phyloP scores from a whole-genome alignment of 2,329 filamentous ascomycete species.

The Penicillium sp. region DNA sequence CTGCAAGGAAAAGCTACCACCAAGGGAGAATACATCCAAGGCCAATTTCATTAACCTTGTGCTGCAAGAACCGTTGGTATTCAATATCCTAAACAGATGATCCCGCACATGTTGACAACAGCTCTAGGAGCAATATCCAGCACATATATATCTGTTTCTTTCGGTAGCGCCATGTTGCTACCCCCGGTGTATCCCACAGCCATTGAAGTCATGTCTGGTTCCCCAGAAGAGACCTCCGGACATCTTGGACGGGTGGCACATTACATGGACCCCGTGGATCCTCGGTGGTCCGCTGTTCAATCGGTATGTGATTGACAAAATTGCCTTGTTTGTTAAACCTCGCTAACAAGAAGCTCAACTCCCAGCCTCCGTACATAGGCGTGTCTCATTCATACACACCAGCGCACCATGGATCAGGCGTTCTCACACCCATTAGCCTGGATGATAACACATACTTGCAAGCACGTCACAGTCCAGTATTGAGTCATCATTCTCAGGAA shows the following conservation, averaged over 20 bases:
- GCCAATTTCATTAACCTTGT: neutral
- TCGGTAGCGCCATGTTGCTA: slow-evolving; percentile 24
- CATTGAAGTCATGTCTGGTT: slow-evolving; percentile 26
- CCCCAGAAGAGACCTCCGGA: slow-evolving; percentile 18
- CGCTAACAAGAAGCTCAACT: neutral
- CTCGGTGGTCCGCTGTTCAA: slow-evolving; percentile 27
- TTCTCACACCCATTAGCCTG: slow-evolving; percentile 39
- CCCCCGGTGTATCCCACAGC: slow-evolving; percentile 18
- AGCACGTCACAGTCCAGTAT: slow-evolving; percentile 29
- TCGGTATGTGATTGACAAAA: slow-evolving; percentile 26
- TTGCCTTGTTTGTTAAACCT: neutral
- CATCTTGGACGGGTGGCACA: slow-evolving; percentile 25
- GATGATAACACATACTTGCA: slow-evolving; percentile 31
- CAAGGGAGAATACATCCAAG: neutral
- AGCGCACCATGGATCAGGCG: slow-evolving; percentile 25
- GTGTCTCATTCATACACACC: slow-evolving; percentile 31
- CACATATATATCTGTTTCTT: slow-evolving; percentile 15
- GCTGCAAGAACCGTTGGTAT: neutral
- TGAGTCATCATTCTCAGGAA: slow-evolving; percentile 36
- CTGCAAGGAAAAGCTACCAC: neutral
- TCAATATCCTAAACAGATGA: neutral
- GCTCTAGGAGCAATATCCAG: neutral
- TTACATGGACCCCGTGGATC: slow-evolving; percentile 25
- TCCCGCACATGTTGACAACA: neutral
- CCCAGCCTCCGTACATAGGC: slow-evolving; percentile 23